These are phyloP conservation scores for Fusarium equiseti DNA, from an alignment of 2,329 filamentous ascomycete genomes.

Conservation along the genomic window DNA sequence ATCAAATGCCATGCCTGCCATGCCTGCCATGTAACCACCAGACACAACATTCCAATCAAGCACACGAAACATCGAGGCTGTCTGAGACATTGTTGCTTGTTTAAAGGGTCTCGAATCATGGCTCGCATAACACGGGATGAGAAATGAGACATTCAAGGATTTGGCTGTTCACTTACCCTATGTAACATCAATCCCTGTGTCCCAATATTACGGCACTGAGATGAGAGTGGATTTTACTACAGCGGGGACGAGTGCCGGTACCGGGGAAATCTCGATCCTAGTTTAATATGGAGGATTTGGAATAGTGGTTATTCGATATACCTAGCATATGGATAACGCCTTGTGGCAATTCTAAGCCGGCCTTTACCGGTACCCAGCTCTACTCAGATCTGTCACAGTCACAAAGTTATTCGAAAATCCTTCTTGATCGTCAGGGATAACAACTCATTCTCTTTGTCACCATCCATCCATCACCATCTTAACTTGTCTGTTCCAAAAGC, in stretches of 20 bases:
- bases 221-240: not conserved
- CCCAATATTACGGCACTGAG: not conserved
- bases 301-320: not conserved
- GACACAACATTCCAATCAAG: not conserved
- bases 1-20: not conserved
- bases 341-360: not conserved
- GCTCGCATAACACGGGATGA: not conserved
- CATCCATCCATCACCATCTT: not conserved
- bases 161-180: not conserved
- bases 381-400: not conserved
- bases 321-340: not conserved
- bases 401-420: not conserved
- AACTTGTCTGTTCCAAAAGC: not conserved
- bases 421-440: not conserved
- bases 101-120: not conserved
- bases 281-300: not conserved
- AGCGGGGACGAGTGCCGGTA: not conserved
- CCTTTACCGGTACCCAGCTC: not conserved
- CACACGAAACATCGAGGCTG: not conserved
- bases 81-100: not conserved
- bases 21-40: not conserved
- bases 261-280: not conserved
- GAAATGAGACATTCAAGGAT: conserved; percentile 6
- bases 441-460: not conserved
- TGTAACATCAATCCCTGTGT: not conserved